Evolutionary conservation across 768 basidiomycete species (phyloP), one percentile per base, ranked within the genome.

Genomic region (Phaeotremella skinneri): DNA sequence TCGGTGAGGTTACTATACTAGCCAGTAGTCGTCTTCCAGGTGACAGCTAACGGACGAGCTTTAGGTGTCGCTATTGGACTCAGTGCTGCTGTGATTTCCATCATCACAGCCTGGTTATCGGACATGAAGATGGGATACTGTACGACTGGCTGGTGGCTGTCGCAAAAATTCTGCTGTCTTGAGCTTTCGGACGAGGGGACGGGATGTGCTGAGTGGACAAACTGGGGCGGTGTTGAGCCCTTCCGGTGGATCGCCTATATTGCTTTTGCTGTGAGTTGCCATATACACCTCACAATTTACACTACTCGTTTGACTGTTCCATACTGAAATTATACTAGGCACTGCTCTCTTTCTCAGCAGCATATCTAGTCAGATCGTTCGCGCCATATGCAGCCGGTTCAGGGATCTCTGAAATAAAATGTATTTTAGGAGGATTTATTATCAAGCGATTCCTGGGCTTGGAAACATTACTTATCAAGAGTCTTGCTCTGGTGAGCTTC

Each of bases 121-220:
- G 94, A 98, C 77, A 85, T 98, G 64, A 98, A 97, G 80, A 88
- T 93, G 81, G 96, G 96, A 0, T 96, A 97, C 72, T 99, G 96
- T 78, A 68, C 85, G 2, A 90, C 92, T 65, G 93, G 90, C 0
- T 99, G 96, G 96, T 99, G 96, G 94, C 76, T 99, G 55, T 96
- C 93, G 77, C 87, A 91, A 69, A 90, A 96, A 71, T 97, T 97
- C 76, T 99, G 96, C 78, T 99, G 96, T 74, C 92, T 93, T 87
- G 96, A 97, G 73, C 86, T 97, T 55, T 59, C 68, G 4, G 87
- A 87, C 45, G 88, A 87, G 63, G 82, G 84, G 17, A 87, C 85
- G 55, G 86, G 83, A 14, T 99, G 96, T 75, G 83, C 88, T 3
- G 91, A 90, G 45, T 99, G 96, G 96, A 62, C 69, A 85, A 87